phyloP scores from a whole-genome alignment of 164 flowering plant species.

The Chimonanthus salicifolius region DNA sequence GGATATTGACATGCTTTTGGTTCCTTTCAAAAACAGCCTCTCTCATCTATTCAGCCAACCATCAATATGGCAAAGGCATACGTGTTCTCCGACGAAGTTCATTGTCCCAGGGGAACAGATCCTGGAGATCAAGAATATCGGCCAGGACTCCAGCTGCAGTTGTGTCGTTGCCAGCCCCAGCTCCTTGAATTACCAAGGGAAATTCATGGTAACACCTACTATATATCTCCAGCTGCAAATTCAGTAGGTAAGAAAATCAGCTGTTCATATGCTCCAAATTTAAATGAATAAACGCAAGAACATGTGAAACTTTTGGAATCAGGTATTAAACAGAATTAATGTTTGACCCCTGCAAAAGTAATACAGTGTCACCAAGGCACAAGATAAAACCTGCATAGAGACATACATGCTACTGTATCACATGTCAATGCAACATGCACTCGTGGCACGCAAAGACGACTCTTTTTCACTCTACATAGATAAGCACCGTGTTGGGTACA shows the following conservation, averaged over 20 bases:
- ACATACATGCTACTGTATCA: too few relatives aligned
- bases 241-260: background rate
- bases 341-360: too few relatives aligned
- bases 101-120: slow-evolving; percentile 42
- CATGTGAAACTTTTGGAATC: background rate
- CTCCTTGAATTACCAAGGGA: slow-evolving; percentile 89
- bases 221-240: slow-evolving; percentile 66
- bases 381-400: too few relatives aligned
- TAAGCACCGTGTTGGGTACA: too few relatives aligned
- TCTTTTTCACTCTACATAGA: too few relatives aligned
- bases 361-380: too few relatives aligned
- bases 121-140: slow-evolving; percentile 79
- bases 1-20: background rate
- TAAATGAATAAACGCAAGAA: background rate
- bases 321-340: too few relatives aligned
- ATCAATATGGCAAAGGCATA: background rate
- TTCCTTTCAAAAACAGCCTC: background rate
- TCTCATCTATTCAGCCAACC: background rate
- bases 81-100: background rate
- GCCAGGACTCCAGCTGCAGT: slow-evolving; percentile 94
- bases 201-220: slow-evolving; percentile 60
- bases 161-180: slow-evolving; percentile 91
- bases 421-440: too few relatives aligned
- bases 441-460: too few relatives aligned
- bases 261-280: background rate